These are phyloP conservation scores for Parastagonospora nodorum DNA, from an alignment of 2,329 filamentous ascomycete genomes.

Conservation along the genomic window DNA sequence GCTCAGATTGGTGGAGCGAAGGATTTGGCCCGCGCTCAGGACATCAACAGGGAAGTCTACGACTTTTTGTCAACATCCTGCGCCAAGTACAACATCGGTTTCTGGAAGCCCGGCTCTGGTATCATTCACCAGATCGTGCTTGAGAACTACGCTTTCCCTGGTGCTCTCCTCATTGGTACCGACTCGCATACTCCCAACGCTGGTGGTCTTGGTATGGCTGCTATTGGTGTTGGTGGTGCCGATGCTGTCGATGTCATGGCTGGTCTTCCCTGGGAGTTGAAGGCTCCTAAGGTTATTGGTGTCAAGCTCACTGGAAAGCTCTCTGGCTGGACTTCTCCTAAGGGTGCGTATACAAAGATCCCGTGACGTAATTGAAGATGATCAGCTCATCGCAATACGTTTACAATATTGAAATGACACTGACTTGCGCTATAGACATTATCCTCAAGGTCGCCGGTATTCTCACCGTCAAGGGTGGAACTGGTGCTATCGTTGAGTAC, in stretches of 20 bases:
- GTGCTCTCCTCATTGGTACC: constrained; percentile 95
- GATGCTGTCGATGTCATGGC: constrained; percentile 99
- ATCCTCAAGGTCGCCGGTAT: constrained; percentile 98
- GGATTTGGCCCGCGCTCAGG: constrained; percentile 87
- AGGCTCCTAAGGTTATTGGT: constrained; percentile 96
- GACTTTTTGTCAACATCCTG: constrained; percentile 93
- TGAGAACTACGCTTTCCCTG: constrained; percentile 99
- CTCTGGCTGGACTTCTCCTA: constrained; percentile 89
- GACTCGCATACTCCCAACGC: constrained; percentile 98
- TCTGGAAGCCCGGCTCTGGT: constrained; percentile 98
- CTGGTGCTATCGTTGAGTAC: constrained; percentile 86
- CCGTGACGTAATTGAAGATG: constrained; percentile 6
- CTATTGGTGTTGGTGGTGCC: constrained; percentile 96
- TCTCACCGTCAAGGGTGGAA: constrained; percentile 96
- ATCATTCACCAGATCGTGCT: constrained; percentile 99
- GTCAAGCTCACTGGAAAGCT: constrained; percentile 90
- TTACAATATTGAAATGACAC: constrained; percentile 2
- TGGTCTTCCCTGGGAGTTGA: constrained; percentile 95
- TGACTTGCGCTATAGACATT: constrained; percentile 66
- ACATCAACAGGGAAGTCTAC: constrained; percentile 99
- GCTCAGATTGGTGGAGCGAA: constrained; percentile 90
- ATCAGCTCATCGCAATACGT: background rate
- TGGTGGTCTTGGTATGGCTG: constrained; percentile 92
- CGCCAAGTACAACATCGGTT: constrained; percentile 99
- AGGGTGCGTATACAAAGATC: constrained; percentile 64